A percentile compares a stretch with the other conserved stretches of the same genome.
These are phyloP conservation scores for Apiospora kogelbergensis DNA, from an alignment of 2,329 filamentous ascomycete genomes.

Conservation along the genomic window DNA sequence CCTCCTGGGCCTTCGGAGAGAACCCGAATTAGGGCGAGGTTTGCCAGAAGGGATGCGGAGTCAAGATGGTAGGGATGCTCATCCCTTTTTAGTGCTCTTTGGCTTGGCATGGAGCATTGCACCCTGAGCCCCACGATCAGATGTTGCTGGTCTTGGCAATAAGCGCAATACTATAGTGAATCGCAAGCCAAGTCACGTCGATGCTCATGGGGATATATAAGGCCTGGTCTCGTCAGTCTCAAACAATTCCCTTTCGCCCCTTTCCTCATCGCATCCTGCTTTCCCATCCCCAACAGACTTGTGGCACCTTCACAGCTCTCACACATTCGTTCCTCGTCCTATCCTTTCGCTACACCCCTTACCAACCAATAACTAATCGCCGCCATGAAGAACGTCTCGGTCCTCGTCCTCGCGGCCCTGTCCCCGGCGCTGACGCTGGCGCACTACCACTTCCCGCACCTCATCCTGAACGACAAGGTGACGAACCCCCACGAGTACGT, in stretches of 20 bases:
- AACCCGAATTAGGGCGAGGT: neutral
- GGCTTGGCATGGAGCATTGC: neutral
- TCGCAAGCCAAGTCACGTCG: neutral
- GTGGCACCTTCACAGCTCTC: neutral
- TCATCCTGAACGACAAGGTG: slow-evolving; percentile 1
- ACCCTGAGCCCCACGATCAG: neutral
- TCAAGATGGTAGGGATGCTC: neutral
- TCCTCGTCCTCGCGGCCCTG: slow-evolving; percentile 7
- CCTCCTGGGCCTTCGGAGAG: neutral
- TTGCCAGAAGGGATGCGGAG: neutral
- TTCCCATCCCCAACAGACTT: neutral
- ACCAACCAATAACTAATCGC: neutral
- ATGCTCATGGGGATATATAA: neutral
- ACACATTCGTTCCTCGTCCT: neutral
- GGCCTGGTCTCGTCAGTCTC: neutral
- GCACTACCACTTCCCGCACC: slow-evolving; percentile 11
- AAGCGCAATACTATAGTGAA: neutral
- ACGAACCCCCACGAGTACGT: slow-evolving; percentile 7
- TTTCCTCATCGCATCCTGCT: neutral
- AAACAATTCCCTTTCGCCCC: neutral
- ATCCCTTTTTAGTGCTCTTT: neutral
- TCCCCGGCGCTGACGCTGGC: neutral
- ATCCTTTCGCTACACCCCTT: neutral
- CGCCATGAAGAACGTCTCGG: slow-evolving; percentile 2
- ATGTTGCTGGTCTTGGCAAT: neutral